phyloP scores from a whole-genome alignment of 2,329 filamentous ascomycete species.

The Arachnopeziza araneosa region DNA sequence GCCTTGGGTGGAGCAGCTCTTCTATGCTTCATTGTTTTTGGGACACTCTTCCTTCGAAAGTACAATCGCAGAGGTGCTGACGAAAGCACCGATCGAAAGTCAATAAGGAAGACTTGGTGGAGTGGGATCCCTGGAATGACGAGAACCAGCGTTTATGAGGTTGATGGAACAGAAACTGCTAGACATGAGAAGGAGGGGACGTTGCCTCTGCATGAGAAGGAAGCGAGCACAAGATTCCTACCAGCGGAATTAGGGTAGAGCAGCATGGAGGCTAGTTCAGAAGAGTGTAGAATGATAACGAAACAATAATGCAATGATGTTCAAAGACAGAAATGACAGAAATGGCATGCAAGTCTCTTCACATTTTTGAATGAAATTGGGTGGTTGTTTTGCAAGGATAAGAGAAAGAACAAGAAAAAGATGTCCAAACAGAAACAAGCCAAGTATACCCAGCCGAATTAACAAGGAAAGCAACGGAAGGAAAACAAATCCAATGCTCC shows the following conservation, averaged over 20 bases:
- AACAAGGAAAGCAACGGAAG: not conserved
- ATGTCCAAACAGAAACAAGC: too few relatives aligned
- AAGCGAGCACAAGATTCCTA: not conserved
- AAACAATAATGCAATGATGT: too few relatives aligned
- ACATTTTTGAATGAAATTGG: too few relatives aligned
- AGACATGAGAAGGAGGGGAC: not conserved
- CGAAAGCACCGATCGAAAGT: not conserved
- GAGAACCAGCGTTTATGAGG: not conserved
- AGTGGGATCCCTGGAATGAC: not conserved
- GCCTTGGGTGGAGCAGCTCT: conserved; percentile 33
- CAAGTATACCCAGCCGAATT: too few relatives aligned
- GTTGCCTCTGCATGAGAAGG: not conserved
- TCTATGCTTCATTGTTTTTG: conserved; percentile 26
- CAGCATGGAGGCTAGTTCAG: not conserved
- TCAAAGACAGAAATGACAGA: too few relatives aligned
- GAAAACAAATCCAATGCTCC: not conserved
- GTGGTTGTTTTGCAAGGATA: too few relatives aligned
- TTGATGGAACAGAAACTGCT: not conserved
- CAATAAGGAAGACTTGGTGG: not conserved
- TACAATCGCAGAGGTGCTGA: not conserved
- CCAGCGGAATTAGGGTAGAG: not conserved
- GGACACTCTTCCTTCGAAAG: conserved; percentile 11
- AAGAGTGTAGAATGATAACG: too few relatives aligned
- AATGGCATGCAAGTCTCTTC: too few relatives aligned
- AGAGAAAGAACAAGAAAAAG: too few relatives aligned